Percentiles rank a stretch among this genome's conserved stretches.
Evolutionary conservation across 2,329 filamentous ascomycete species (phyloP).

Genomic region (Stagonosporopsis vannaccii): DNA sequence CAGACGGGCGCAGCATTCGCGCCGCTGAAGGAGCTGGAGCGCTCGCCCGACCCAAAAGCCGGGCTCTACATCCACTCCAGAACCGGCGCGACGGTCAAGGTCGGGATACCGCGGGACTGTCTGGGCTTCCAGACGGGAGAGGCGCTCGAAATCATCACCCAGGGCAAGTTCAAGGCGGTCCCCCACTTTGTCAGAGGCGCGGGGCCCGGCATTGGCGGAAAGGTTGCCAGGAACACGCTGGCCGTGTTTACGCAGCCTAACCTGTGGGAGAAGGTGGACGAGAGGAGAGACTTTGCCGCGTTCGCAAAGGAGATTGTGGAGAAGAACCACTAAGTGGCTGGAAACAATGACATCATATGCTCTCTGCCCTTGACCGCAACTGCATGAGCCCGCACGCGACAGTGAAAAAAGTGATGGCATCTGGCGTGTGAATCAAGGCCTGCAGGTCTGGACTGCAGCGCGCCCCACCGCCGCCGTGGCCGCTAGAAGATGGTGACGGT

Average conservation of each 20-base stretch:
- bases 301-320: constrained; percentile 68
- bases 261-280: constrained; percentile 78
- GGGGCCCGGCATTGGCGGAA: constrained; percentile 58
- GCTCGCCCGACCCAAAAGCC: constrained; percentile 81
- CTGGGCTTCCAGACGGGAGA: constrained; percentile 97
- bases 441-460: constrained; percentile 9
- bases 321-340: constrained; percentile 50
- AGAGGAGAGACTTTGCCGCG: constrained; percentile 74
- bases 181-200: constrained; percentile 93
- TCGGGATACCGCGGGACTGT: constrained; percentile 88
- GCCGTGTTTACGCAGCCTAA: constrained; percentile 98
- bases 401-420: constrained; percentile 10
- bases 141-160: constrained; percentile 86
- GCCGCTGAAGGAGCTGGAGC: constrained; percentile 72
- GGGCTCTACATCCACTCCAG: constrained; percentile 95
- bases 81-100: constrained; percentile 82
- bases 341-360: constrained; percentile 15
- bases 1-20: constrained; percentile 46
- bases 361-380: constrained; percentile 10
- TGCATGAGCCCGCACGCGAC: constrained; percentile 7
- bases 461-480: too few species aligned
- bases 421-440: neutral
- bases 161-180: constrained; percentile 90
- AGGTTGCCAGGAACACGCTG: constrained; percentile 74
- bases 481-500: too few species aligned